Evolutionary conservation across 2,329 filamentous ascomycete species (phyloP).

Genomic region (Neonectria magnoliae): DNA sequence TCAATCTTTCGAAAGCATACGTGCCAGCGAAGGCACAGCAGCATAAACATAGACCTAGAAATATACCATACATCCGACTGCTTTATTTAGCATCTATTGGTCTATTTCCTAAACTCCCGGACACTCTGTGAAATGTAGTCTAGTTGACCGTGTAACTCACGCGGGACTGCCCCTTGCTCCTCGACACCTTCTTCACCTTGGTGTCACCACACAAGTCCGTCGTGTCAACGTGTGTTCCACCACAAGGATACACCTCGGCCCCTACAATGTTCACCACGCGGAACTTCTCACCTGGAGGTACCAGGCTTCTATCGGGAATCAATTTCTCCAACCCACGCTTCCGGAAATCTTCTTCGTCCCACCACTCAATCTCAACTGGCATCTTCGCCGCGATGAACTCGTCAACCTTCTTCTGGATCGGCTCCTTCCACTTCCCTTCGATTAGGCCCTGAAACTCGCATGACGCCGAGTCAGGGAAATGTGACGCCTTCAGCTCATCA

Average conservation of each 20-base stretch:
- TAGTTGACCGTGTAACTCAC: conserved; percentile 38
- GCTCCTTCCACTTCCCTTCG: conserved; percentile 68
- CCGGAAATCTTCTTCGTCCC: conserved; percentile 71
- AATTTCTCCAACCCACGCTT: conserved; percentile 64
- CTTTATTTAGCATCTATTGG: neutral
- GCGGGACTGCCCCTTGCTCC: conserved; percentile 38
- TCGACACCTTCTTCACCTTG: conserved; percentile 70
- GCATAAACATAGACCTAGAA: neutral
- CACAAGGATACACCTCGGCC: conserved; percentile 77
- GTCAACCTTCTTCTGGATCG: conserved; percentile 70
- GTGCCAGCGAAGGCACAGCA: neutral
- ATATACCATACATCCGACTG: neutral
- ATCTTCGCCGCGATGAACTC: conserved; percentile 65
- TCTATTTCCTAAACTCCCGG: neutral
- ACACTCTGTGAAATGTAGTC: neutral
- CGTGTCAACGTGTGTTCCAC: conserved; percentile 75
- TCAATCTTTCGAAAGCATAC: neutral
- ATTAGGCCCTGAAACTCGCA: conserved; percentile 77
- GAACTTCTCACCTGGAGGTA: conserved; percentile 59
- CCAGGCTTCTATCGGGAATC: conserved; percentile 57
- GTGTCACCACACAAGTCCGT: conserved; percentile 69
- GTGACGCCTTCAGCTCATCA: conserved; percentile 76
- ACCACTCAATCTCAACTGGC: conserved; percentile 71
- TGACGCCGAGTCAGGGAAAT: conserved; percentile 73
- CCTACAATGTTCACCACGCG: conserved; percentile 76